Evolutionary conservation across 2,329 filamentous ascomycete species (phyloP).

Genomic region (Davidsoniella australis): DNA sequence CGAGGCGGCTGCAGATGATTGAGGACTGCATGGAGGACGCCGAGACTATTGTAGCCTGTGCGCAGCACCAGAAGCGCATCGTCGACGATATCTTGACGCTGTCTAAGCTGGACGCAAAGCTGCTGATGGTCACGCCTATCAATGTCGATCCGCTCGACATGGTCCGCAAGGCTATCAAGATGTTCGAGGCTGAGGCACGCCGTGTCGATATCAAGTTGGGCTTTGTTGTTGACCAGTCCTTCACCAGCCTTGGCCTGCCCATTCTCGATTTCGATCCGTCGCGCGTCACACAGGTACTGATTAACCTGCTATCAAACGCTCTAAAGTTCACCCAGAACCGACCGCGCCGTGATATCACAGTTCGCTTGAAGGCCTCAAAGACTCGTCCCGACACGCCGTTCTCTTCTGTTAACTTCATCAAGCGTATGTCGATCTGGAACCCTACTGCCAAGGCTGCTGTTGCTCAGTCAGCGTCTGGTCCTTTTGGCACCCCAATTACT

Average conservation of each 20-base stretch:
- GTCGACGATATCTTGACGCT: conserved; percentile 60
- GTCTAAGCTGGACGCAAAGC: conserved; percentile 59
- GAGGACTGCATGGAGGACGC: conserved; percentile 50
- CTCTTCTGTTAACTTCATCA: conserved; percentile 43
- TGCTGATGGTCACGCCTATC: conserved; percentile 55
- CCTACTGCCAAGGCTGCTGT: conserved; percentile 10
- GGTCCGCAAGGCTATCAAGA: conserved; percentile 51
- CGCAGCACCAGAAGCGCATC: conserved; percentile 64
- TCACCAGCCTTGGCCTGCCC: conserved; percentile 37
- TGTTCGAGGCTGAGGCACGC: conserved; percentile 61
- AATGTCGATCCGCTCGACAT: conserved; percentile 51
- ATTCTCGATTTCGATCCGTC: conserved; percentile 57
- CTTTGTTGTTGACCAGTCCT: conserved; percentile 46
- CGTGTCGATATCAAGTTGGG: conserved; percentile 51
- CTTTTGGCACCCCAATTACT: no score
- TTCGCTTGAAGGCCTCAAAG: conserved; percentile 29
- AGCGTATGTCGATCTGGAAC: conserved; percentile 28
- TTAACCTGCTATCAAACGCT: conserved; percentile 66
- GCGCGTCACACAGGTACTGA: conserved; percentile 59
- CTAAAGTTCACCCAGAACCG: conserved; percentile 63
- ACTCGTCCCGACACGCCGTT: conserved; percentile 18
- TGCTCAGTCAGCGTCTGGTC: neutral
- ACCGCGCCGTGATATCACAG: conserved; percentile 35
- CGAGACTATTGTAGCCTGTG: conserved; percentile 61
- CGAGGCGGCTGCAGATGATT: conserved; percentile 5